Percentiles rank a stretch among this genome's conserved stretches.
phyloP scores from a whole-genome alignment of 352 stramenopile genomes.

The Globisporangium barbulae region DNA sequence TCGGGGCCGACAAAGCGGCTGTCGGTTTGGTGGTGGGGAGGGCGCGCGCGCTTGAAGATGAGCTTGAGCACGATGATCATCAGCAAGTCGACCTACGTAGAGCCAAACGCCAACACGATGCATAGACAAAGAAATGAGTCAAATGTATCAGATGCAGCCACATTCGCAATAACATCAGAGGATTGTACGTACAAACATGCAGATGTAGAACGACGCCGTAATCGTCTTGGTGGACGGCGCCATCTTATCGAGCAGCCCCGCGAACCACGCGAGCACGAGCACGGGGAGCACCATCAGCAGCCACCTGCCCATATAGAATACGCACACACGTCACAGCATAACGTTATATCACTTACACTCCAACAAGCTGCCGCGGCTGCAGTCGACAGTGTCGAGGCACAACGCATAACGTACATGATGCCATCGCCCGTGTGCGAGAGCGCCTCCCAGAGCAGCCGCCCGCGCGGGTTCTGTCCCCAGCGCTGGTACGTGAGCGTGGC shows the following conservation, averaged over 20 bases:
- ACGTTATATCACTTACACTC: too few species aligned
- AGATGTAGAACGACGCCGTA: constrained; percentile 41
- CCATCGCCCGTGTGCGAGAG: constrained; percentile 82
- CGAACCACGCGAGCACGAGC: constrained; percentile 30
- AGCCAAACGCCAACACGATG: not conserved
- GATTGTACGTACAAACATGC: constrained; percentile 35
- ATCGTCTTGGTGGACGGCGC: constrained; percentile 27
- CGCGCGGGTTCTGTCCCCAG: constrained; percentile 43
- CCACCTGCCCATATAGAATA: constrained; percentile 31
- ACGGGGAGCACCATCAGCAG: constrained; percentile 55
- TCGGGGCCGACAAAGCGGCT: constrained; percentile 76
- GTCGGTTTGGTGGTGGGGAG: constrained; percentile 72
- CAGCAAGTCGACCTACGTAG: constrained; percentile 60
- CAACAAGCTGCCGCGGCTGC: too few species aligned
- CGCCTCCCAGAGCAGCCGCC: constrained; percentile 65
- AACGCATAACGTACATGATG: constrained; percentile 53
- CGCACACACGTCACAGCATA: not conserved
- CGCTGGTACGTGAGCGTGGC: constrained; percentile 67
- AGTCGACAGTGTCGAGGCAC: too few species aligned
- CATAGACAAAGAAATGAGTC: not conserved
- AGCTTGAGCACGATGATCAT: constrained; percentile 78
- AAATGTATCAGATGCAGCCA: not conserved
- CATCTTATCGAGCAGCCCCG: constrained; percentile 26
- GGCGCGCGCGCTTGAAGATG: constrained; percentile 64
- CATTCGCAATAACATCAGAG: not conserved